phyloP scores from a whole-genome alignment of 2,329 filamentous ascomycete genomes.

The Sclerotinia sclerotiorum region DNA sequence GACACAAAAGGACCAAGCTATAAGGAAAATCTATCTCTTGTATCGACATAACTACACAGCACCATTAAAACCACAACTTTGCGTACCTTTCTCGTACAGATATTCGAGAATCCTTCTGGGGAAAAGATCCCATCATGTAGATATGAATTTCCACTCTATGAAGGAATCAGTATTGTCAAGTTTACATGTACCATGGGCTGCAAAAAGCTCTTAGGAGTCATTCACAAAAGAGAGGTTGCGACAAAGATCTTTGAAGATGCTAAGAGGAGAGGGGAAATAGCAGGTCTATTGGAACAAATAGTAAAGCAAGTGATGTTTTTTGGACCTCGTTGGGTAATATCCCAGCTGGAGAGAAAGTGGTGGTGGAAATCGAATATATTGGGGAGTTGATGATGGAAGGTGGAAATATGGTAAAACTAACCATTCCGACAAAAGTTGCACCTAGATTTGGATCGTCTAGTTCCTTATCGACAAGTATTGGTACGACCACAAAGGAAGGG shows the following conservation, averaged over 20 bases:
- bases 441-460: slow-evolving; percentile 63
- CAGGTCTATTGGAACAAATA: slow-evolving; percentile 65
- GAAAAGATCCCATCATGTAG: slow-evolving; percentile 53
- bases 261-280: slow-evolving; percentile 56
- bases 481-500: slow-evolving; percentile 22
- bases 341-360: slow-evolving; percentile 54
- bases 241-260: slow-evolving; percentile 60
- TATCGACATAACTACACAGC: slow-evolving; percentile 58
- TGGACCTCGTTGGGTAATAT: slow-evolving; percentile 68
- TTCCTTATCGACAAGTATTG: slow-evolving; percentile 19
- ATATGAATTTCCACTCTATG: slow-evolving; percentile 71
- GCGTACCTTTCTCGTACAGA: slow-evolving; percentile 53
- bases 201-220: slow-evolving; percentile 60
- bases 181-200: slow-evolving; percentile 65
- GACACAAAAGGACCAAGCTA: not conserved
- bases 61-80: slow-evolving; percentile 56
- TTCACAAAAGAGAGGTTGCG: slow-evolving; percentile 65
- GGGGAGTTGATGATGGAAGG: slow-evolving; percentile 70
- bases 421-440: slow-evolving; percentile 64
- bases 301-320: slow-evolving; percentile 64
- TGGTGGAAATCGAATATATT: slow-evolving; percentile 64
- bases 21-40: slow-evolving; percentile 54
- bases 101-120: slow-evolving; percentile 58
- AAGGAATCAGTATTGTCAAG: slow-evolving; percentile 67
- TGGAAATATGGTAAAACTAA: slow-evolving; percentile 65